These are phyloP conservation scores for Remersonia thermophila DNA, from an alignment of 2,329 filamentous ascomycete genomes.

Conservation along the genomic window DNA sequence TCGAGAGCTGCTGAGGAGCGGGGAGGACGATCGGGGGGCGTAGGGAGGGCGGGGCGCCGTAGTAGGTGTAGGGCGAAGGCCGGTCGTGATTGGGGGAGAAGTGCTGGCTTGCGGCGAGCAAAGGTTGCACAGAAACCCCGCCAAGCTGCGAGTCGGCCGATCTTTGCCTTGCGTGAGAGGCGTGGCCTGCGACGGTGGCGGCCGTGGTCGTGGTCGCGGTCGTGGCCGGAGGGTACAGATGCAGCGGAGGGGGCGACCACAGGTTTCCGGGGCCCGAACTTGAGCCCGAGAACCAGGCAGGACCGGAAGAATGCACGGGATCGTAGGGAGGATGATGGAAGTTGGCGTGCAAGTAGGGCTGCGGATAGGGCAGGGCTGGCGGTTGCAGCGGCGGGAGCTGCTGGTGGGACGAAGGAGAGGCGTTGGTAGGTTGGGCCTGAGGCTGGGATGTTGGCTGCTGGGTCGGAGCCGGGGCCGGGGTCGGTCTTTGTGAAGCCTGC, in stretches of 20 bases:
- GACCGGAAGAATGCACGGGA: constrained; percentile 3
- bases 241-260: constrained; percentile 1
- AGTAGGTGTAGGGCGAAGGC: constrained; percentile 2
- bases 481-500: no score
- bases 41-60: constrained; percentile 2
- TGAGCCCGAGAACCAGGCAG: constrained; percentile 1
- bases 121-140: constrained; percentile 4
- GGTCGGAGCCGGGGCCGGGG: no score
- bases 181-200: background rate
- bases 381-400: constrained; percentile 3
- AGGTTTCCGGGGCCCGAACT: background rate
- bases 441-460: background rate
- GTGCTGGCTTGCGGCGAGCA: constrained; percentile 2
- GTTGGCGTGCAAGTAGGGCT: constrained; percentile 2
- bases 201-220: background rate
- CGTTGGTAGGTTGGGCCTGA: background rate
- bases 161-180: constrained; percentile 1
- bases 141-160: constrained; percentile 3
- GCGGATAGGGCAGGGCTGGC: constrained; percentile 3
- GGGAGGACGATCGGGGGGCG: constrained; percentile 2
- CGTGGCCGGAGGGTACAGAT: no score
- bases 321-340: constrained; percentile 5
- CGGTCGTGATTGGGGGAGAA: constrained; percentile 3
- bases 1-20: background rate
- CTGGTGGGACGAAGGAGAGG: background rate